phyloP scores from a whole-genome alignment of 805 yeast genomes.

The Spathaspora gorwiae region DNA sequence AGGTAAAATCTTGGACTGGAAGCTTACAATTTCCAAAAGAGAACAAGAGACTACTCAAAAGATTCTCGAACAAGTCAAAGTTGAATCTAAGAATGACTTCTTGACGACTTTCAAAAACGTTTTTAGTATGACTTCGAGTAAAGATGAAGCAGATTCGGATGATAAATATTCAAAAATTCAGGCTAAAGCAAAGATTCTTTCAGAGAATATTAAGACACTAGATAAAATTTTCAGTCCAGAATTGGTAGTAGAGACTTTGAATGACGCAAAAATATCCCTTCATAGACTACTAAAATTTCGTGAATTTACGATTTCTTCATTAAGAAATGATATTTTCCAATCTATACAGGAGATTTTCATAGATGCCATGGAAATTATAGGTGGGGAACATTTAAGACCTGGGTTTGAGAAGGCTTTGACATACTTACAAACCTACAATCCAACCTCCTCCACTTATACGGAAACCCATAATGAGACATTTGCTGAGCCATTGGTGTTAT shows the following conservation, averaged over 20 bases:
- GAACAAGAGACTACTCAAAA: constrained; percentile 47
- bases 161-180: constrained; percentile 56
- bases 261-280: constrained; percentile 61
- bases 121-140: constrained; percentile 36
- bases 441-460: constrained; percentile 35
- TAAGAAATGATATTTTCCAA: constrained; percentile 29
- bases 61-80: constrained; percentile 47
- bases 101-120: constrained; percentile 62
- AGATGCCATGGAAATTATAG: constrained; percentile 56
- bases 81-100: constrained; percentile 51
- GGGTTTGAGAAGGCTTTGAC: constrained; percentile 82
- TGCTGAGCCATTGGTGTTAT: constrained; percentile 81
- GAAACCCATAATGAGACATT: constrained; percentile 26
- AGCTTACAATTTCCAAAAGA: constrained; percentile 29
- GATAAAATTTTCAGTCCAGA: constrained; percentile 77
- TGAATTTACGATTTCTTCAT: constrained; percentile 29
- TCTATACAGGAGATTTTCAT: constrained; percentile 62
- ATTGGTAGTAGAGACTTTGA: constrained; percentile 65
- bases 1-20: constrained; percentile 29
- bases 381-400: constrained; percentile 69
- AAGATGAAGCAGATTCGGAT: constrained; percentile 24
- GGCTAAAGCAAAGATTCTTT: constrained; percentile 74
- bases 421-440: constrained; percentile 68
- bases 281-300: constrained; percentile 47
- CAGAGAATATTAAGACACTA: constrained; percentile 69